These are phyloP conservation scores for Hanseniaspora pseudoguilliermondii DNA, from an alignment of 805 yeast species.

Conservation along the genomic window DNA sequence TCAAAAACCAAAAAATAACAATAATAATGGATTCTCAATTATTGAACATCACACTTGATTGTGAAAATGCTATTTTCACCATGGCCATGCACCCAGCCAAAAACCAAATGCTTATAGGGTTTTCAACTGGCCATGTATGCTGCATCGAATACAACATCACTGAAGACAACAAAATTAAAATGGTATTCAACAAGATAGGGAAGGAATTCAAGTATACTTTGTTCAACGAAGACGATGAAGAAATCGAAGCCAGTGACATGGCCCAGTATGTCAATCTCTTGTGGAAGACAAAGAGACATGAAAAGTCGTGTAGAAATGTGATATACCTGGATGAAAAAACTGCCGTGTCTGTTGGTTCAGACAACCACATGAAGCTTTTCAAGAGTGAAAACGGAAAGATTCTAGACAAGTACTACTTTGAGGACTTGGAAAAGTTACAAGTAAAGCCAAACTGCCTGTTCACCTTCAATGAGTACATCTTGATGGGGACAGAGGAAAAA, in stretches of 20 bases:
- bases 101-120: conserved; percentile 53
- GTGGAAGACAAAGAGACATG: conserved; percentile 88
- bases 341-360: conserved; percentile 65
- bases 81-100: conserved; percentile 65
- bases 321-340: conserved; percentile 27
- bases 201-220: conserved; percentile 27
- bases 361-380: conserved; percentile 66
- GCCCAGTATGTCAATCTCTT: conserved; percentile 3
- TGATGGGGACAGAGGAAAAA: conserved; percentile 28
- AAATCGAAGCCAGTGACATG: conserved; percentile 19
- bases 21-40: conserved; percentile 19
- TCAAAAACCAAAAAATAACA: background rate
- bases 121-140: conserved; percentile 69
- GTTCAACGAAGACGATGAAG: conserved; percentile 15
- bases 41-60: conserved; percentile 32
- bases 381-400: conserved; percentile 64
- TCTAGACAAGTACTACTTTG: conserved; percentile 34
- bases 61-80: conserved; percentile 51
- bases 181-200: conserved; percentile 26
- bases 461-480: conserved; percentile 5
- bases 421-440: background rate
- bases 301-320: conserved; percentile 70
- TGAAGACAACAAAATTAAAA: background rate
- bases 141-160: conserved; percentile 39
- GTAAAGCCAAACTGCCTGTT: conserved; percentile 3